These are phyloP conservation scores for Didymella glomerata DNA, from an alignment of 2,329 filamentous ascomycete genomes.

Conservation along the genomic window DNA sequence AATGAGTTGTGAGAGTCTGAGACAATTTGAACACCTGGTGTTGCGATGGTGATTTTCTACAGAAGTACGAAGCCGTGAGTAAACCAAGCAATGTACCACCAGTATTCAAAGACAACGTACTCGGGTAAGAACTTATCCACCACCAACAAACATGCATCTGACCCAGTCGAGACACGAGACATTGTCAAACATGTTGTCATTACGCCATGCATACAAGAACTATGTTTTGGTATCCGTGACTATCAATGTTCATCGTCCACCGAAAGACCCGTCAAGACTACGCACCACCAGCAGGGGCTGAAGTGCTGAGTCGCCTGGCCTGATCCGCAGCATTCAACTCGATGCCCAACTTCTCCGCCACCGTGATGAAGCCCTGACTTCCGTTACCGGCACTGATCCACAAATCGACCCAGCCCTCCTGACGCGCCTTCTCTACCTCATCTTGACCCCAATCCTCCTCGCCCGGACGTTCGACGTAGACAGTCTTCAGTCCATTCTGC, in stretches of 20 bases:
- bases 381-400: constrained; percentile 55
- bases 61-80: not conserved
- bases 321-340: constrained; percentile 17
- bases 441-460: constrained; percentile 71
- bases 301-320: constrained; percentile 27
- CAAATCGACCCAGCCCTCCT: constrained; percentile 69
- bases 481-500: constrained; percentile 69
- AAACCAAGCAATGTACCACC: not conserved
- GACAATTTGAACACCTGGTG: not conserved
- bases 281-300: constrained; percentile 20
- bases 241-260: not conserved
- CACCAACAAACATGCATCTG: not conserved
- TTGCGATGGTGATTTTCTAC: not conserved
- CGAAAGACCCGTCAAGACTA: not conserved
- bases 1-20: not conserved
- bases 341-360: constrained; percentile 53
- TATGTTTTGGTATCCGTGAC: not conserved
- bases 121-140: not conserved
- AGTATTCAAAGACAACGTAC: not conserved
- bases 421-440: constrained; percentile 60
- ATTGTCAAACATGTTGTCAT: not conserved
- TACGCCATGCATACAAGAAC: not conserved
- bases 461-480: constrained; percentile 74
- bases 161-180: not conserved
- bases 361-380: constrained; percentile 60